Base-by-base conservation (phyloP, 164 flowering plant species). In the Warburgia ugandensis region DNA sequence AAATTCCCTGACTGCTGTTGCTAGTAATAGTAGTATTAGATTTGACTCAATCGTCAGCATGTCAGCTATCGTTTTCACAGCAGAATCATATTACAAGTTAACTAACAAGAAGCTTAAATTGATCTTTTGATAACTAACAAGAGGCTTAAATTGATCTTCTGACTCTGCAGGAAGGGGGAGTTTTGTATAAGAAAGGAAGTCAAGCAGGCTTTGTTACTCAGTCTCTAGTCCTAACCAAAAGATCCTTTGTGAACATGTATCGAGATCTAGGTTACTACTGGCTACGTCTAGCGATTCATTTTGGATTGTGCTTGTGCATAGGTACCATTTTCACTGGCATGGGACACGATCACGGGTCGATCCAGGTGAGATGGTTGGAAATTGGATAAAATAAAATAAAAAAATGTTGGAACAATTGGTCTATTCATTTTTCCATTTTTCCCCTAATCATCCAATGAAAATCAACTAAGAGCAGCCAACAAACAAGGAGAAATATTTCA, bases 191-290 rank as follows among this genome's bases (percentile, higher is more conserved):
- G 50, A 60, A 50, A 39, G 59, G 29, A 28, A 14, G 59, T 50
- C 78, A 76, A 37, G 69, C 81, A 25, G 58, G 61, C 47, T 72
- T 70, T 43, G 8, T 60, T 3, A 66, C 65, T 11, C 77, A 74
- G 37, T 63, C 66, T 30, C 23, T 55, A 2, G 63, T 72, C 54
- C 76, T 76, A 19, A 77, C 83, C 21, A 52, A 51, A 41, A 68
- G 86, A 23, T 82, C 92, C 5, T 73, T 44, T 32, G 54, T 74
- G 13, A 81, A 84, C 59, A 84, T 79, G 82, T 56, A 52, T 16
- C 76, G 85, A 17, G 92, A 81, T 40, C 33, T 69, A 4, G 87
- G 92, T 14, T 85, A 82, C 59, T 80, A 70, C 51, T 82, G 94
- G 89, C 13, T 82, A 27, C 71, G 78, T n/a, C 45, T 73, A 14